Conservation (phyloP, 1,284 basidiomycete species). For the Marasmius fiardii region DNA sequence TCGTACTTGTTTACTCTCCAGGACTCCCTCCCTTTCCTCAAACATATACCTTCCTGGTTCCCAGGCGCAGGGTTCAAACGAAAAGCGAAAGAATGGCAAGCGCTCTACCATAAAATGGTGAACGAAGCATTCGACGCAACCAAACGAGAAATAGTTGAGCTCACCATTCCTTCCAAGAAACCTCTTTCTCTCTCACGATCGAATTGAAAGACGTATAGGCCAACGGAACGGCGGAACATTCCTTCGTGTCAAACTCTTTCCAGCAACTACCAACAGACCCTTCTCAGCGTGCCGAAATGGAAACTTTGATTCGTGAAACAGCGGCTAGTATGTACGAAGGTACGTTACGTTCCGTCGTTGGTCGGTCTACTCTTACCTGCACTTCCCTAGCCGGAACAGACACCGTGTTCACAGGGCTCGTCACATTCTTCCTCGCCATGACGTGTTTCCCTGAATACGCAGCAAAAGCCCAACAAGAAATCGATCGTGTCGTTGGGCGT, state of each 20-base stretch:
- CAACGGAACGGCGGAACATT: constrained; percentile 7
- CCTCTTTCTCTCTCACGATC: neutral
- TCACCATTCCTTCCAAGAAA: too few relatives aligned
- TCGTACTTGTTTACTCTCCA: neutral
- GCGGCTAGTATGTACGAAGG: constrained; percentile 10
- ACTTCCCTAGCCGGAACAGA: constrained; percentile 6
- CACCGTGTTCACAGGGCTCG: neutral
- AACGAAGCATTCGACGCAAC: constrained; percentile 2
- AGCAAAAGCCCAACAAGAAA: constrained; percentile 16
- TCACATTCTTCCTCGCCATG: constrained; percentile 11
- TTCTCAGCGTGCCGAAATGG: constrained; percentile 1
- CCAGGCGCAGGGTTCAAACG: constrained; percentile 14
- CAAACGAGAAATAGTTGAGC: constrained; percentile 7
- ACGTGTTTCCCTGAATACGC: constrained; percentile 13
- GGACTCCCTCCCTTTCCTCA: constrained; percentile 11
- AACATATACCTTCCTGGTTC: constrained; percentile 12
- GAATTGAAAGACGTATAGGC: neutral
- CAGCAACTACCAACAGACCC: neutral
- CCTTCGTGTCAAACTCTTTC: constrained; percentile 6
- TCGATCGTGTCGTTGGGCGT: constrained; percentile 14
- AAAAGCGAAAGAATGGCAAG: constrained; percentile 8
- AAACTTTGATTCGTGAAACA: neutral
- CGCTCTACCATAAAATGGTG: constrained; percentile 1
- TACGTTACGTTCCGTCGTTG: neutral
- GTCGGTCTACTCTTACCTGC: too few relatives aligned